A percentile compares a stretch with the other conserved stretches of the same genome.
These are phyloP conservation scores for Fusarium pseudonygamai DNA, from an alignment of 2,329 filamentous ascomycete species.

Conservation along the genomic window DNA sequence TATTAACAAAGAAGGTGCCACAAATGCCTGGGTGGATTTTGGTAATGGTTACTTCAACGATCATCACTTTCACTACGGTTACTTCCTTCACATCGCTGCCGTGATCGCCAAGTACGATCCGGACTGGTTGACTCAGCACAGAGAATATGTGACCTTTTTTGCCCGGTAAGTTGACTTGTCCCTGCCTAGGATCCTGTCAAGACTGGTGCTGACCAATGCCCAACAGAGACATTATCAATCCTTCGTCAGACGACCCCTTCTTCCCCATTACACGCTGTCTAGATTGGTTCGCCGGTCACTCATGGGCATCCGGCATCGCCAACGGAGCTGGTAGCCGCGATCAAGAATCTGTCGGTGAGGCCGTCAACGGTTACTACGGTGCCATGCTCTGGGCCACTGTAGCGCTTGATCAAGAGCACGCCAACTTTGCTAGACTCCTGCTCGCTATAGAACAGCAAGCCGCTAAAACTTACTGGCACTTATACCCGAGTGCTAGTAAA, in stretches of 20 bases:
- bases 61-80: neutral
- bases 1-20: neutral
- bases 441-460: neutral
- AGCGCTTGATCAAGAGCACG: neutral
- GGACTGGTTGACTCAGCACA: neutral
- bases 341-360: neutral
- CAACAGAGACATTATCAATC: neutral
- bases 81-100: neutral
- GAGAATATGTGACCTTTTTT: neutral
- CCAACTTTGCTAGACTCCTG: neutral
- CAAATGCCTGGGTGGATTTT: neutral
- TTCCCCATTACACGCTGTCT: neutral
- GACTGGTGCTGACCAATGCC: neutral
- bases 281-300: neutral
- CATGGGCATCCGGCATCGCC: neutral
- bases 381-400: neutral
- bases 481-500: neutral
- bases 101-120: neutral
- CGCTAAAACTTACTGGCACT: neutral
- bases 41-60: neutral
- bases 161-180: neutral
- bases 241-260: neutral
- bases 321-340: neutral
- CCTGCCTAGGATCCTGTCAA: rapidly evolving
- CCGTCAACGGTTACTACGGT: neutral